Evolutionary conservation across 139 green algal genomes (phyloP).

Genomic region (Volvox reticuliferus): DNA sequence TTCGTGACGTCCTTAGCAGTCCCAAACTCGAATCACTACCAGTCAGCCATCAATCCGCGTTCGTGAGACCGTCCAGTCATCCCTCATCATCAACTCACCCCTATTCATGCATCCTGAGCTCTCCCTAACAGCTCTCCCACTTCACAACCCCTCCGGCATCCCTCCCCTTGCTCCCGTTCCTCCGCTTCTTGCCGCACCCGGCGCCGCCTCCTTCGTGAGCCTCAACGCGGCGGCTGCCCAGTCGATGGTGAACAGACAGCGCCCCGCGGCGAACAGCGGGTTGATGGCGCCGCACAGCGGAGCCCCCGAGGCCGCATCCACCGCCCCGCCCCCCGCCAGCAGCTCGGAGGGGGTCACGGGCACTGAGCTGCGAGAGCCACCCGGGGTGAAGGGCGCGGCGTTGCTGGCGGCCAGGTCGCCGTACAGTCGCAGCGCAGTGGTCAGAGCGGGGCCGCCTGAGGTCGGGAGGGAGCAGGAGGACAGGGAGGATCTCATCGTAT

Average conservation of each 20-base stretch:
- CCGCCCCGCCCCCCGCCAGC: neutral
- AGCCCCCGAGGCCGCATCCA: neutral
- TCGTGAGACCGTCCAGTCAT: no score
- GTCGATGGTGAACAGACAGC: slow-evolving; percentile 37
- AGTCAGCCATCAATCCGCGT: no score
- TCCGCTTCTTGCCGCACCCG: neutral
- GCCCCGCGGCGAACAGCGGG: slow-evolving; percentile 14
- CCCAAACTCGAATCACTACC: no score
- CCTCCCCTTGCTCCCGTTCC: neutral
- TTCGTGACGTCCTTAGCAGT: no score
- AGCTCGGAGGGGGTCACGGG: neutral
- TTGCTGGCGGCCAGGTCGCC: neutral
- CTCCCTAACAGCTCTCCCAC: neutral
- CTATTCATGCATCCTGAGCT: no score
- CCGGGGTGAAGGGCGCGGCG: slow-evolving; percentile 26
- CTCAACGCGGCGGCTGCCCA: neutral
- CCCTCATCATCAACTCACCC: no score
- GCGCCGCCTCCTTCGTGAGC: neutral
- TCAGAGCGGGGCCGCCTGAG: neutral
- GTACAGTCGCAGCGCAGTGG: neutral
- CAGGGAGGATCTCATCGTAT: neutral
- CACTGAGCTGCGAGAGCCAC: neutral
- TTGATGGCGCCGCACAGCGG: slow-evolving; percentile 15
- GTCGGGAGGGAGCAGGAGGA: neutral
- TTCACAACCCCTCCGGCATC: neutral